Evolutionary conservation across 2,329 filamentous ascomycete genomes (phyloP).

Genomic region (Neonectria punicea): DNA sequence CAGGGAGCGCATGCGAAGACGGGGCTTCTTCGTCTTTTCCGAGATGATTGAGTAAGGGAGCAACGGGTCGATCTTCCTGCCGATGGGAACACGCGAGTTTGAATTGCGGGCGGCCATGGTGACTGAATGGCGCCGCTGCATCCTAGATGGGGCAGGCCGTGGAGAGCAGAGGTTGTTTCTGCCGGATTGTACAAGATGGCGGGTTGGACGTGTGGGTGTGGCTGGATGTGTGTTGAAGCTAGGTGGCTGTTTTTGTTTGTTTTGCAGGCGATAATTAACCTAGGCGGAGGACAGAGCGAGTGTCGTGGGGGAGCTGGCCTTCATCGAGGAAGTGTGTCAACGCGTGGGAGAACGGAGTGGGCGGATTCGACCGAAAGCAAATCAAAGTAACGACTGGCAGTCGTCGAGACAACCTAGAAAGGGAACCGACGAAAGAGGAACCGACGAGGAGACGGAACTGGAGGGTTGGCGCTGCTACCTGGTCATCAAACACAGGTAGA

Average conservation of each 20-base stretch:
- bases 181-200: constrained; percentile 18
- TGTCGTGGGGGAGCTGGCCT: constrained; percentile 42
- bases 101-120: constrained; percentile 50
- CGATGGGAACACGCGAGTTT: constrained; percentile 45
- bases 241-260: constrained; percentile 14
- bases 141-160: constrained; percentile 38
- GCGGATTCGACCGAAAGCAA: constrained; percentile 34
- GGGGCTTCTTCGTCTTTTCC: constrained; percentile 49
- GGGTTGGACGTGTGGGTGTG: constrained; percentile 14
- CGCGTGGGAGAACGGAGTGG: constrained; percentile 26
- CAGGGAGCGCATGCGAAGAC: constrained; percentile 56
- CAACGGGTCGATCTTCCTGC: constrained; percentile 47
- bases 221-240: constrained; percentile 23
- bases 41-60: constrained; percentile 47
- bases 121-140: constrained; percentile 47
- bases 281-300: constrained; percentile 35
- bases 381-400: constrained; percentile 45
- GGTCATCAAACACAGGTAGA: constrained; percentile 38
- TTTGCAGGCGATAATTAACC: constrained; percentile 29
- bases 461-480: constrained; percentile 33
- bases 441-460: constrained; percentile 32
- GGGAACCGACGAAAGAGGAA: constrained; percentile 43
- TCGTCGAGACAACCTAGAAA: constrained; percentile 42
- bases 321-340: constrained; percentile 41
- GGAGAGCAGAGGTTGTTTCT: constrained; percentile 32